Percentiles rank a stretch among this genome's conserved stretches.
Conservation (phyloP, 257 asterid genomes). For the Solanum bukasovii region DNA sequence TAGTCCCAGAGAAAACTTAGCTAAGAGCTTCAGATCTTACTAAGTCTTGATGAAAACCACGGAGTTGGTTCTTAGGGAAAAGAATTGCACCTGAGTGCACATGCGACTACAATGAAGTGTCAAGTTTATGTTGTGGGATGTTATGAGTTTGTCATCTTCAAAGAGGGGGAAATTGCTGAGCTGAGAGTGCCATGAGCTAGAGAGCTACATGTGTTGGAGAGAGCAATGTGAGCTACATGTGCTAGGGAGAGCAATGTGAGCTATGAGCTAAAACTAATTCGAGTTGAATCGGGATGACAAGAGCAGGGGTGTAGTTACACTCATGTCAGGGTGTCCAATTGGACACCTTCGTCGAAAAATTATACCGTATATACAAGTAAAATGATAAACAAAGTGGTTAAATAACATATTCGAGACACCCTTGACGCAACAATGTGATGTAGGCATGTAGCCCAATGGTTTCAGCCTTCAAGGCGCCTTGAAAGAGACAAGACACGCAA, state of each 20-base stretch:
- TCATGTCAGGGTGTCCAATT: no score
- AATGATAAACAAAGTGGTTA: no score
- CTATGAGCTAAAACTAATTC: neutral
- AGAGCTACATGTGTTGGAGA: neutral
- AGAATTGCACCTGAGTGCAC: neutral
- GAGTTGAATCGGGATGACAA: neutral
- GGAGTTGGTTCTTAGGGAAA: neutral
- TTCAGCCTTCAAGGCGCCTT: no score
- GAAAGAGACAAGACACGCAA: no score
- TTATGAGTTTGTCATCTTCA: neutral
- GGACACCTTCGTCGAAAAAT: no score
- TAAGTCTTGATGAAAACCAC: neutral
- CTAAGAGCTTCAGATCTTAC: neutral
- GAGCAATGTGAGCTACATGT: neutral
- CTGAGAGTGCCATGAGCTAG: neutral
- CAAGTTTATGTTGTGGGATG: neutral
- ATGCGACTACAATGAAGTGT: neutral
- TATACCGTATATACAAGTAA: no score
- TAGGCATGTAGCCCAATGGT: no score
- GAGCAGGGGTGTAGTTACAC: neutral
- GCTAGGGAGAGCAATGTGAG: neutral
- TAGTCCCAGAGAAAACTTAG: neutral
- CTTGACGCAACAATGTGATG: no score
- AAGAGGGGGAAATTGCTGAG: neutral
- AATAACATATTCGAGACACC: no score